phyloP scores from a whole-genome alignment of 2,329 filamentous ascomycete species.

The Claviceps sp. region DNA sequence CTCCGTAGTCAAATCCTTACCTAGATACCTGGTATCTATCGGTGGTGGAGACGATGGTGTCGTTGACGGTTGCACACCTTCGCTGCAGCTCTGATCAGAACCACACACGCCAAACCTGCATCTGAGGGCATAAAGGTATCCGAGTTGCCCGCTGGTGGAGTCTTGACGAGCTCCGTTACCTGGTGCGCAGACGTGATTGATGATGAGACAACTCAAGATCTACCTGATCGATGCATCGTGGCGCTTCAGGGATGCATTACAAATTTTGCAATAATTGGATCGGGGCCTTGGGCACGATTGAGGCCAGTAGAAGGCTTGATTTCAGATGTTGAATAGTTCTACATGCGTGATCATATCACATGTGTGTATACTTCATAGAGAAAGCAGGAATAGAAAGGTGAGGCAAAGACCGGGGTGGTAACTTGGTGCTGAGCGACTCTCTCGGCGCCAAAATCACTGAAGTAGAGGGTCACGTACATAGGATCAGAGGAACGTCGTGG shows the following conservation, averaged over 20 bases:
- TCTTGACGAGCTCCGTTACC: constrained; percentile 5
- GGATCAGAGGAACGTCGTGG: too few species aligned
- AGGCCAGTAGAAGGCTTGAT: neutral
- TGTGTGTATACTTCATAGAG: too few species aligned
- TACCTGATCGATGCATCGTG: neutral
- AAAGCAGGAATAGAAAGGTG: too few species aligned
- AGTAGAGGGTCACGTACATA: too few species aligned
- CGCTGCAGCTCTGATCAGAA: constrained; percentile 4
- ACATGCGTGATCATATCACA: too few species aligned
- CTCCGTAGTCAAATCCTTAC: neutral
- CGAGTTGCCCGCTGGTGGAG: constrained; percentile 6
- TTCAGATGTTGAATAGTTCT: too few species aligned
- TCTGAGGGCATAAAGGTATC: neutral
- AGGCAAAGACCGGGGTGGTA: too few species aligned
- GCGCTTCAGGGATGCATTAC: constrained; percentile 2
- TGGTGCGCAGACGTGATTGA: neutral
- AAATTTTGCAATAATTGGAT: neutral
- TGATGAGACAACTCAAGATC: neutral
- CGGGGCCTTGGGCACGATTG: neutral
- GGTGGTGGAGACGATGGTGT: neutral
- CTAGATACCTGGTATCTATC: neutral
- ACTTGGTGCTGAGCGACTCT: too few species aligned
- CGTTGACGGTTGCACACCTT: constrained; percentile 3
- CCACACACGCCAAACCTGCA: constrained; percentile 3
- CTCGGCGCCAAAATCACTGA: too few species aligned